Base-by-base conservation (phyloP, 805 yeast genomes). In the Ogataea nakhonphanomensis region DNA sequence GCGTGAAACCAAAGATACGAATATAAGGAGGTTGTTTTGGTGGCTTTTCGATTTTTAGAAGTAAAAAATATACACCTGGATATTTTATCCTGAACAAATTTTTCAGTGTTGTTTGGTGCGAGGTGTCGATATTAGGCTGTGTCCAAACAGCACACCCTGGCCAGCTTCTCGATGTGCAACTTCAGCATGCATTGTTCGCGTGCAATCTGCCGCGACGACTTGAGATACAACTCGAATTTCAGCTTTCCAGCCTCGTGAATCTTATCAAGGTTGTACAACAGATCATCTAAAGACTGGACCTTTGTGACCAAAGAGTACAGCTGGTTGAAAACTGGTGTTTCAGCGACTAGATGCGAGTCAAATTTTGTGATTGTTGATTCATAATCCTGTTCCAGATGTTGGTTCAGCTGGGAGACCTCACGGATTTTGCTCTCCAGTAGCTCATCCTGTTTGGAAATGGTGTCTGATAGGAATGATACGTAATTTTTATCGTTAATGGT, bases 281-380 rank as follows among this genome's bases (percentile, higher is more conserved):
- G 69, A 55, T 90, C 96, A 23, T 74, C 74, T n/a, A 81, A 71
- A 1, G 95, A 85, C 44, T 73, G 70, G 37, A 84, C 85, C 28
- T 77, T 81, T 13, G 89, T 73, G 0, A 77, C 76, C 1, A 82
- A 64, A 14, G 74, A 74, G 54, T 84, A 81, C 10, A 83, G 57
- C 57, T 86, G 95, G 41, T 74, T 71, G 39, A 73, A 69, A 1
- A 73, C 79, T 0, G 67, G 64, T 1, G 78, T 73, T 39, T 75
- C 80, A 0, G 80, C 76, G 25, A 67, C 62, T 1, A 78, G 62
- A 3, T 71, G 48, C 8, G 69, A 67, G 39, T 71, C 78, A 2
- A 73, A 55, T 25, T 69, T 60, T 6, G 59, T 59, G 10, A 50
- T 50, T 9, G 61, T 53, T 1, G 50, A 30, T 2, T 39, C 17